phyloP scores from a whole-genome alignment of 768 basidiomycete species.

The Leccinum incarnatum region DNA sequence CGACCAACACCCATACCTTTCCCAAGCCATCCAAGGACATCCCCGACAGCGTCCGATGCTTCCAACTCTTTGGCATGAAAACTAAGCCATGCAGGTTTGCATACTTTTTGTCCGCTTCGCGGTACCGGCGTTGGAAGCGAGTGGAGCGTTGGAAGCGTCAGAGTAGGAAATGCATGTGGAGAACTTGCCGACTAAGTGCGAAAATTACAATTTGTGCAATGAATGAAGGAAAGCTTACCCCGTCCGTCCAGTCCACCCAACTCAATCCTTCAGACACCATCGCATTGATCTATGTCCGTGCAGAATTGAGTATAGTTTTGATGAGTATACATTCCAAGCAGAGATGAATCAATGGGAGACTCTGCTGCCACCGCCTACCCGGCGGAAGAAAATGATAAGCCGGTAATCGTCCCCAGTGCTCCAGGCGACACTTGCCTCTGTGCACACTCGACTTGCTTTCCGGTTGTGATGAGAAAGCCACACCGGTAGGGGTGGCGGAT shows the following conservation, averaged over 20 bases:
- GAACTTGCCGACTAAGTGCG: conserved; percentile 60
- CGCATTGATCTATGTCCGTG: conserved; percentile 69
- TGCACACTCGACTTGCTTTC: conserved; percentile 68
- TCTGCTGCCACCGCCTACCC: conserved; percentile 70
- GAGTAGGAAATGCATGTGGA: conserved; percentile 83
- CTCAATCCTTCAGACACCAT: conserved; percentile 73
- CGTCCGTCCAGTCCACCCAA: conserved; percentile 66
- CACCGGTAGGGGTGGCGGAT: conserved; percentile 54
- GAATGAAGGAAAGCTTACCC: conserved; percentile 38
- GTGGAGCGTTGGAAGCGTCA: conserved; percentile 82
- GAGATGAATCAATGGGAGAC: conserved; percentile 86
- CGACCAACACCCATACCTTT: conserved; percentile 22
- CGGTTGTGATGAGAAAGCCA: conserved; percentile 63
- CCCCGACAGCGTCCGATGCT: conserved; percentile 57
- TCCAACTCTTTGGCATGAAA: conserved; percentile 52
- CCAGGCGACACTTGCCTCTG: conserved; percentile 51
- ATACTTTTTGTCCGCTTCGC: conserved; percentile 74
- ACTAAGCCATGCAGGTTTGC: conserved; percentile 87
- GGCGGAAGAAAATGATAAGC: background rate
- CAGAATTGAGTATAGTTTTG: conserved; percentile 93
- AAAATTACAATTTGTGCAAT: background rate
- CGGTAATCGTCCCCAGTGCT: background rate
- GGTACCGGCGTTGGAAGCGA: conserved; percentile 84
- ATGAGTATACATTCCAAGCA: conserved; percentile 88
- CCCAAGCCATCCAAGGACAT: conserved; percentile 56